These are phyloP conservation scores for Calophaca sinica DNA, from an alignment of 306 rosid genomes.

Conservation along the genomic window DNA sequence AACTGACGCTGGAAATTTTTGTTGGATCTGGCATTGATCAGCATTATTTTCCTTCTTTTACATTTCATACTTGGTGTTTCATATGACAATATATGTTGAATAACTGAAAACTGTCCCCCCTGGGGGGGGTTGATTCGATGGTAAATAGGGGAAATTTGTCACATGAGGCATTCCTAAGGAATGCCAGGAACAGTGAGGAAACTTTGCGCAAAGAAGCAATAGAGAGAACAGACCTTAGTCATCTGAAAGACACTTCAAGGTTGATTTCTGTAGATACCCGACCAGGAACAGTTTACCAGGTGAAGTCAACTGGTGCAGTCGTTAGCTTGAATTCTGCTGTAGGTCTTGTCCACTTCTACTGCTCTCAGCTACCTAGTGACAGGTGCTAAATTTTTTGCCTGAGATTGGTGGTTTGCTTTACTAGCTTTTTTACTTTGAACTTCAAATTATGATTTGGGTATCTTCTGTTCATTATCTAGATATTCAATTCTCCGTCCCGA, in stretches of 20 bases:
- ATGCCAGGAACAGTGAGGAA: conserved; percentile 97
- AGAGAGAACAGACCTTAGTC: conserved; percentile 98
- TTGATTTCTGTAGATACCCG: conserved; percentile 79
- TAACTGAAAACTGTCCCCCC: conserved; percentile 38
- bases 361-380: conserved; percentile 99
- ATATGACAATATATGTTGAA: conserved; percentile 32
- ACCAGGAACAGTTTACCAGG: conserved; percentile 93
- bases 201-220: conserved; percentile 95
- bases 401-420: conserved; percentile 35
- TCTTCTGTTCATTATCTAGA: conserved; percentile 53
- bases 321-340: conserved; percentile 99
- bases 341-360: conserved; percentile 94
- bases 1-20: conserved; percentile 9
- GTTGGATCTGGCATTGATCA: conserved; percentile 22
- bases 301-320: conserved; percentile 95
- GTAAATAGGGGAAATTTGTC: conserved; percentile 82
- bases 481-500: conserved; percentile 98
- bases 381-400: conserved; percentile 61
- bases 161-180: conserved; percentile 94
- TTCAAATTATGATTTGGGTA: conserved; percentile 32
- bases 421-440: conserved; percentile 33
- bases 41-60: conserved; percentile 22
- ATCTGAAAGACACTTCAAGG: conserved; percentile 85
- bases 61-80: conserved; percentile 33
- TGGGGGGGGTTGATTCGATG: conserved; percentile 1